These are phyloP conservation scores for Desmodesmus armatus DNA, from an alignment of 139 green algal species.

Conservation along the genomic window DNA sequence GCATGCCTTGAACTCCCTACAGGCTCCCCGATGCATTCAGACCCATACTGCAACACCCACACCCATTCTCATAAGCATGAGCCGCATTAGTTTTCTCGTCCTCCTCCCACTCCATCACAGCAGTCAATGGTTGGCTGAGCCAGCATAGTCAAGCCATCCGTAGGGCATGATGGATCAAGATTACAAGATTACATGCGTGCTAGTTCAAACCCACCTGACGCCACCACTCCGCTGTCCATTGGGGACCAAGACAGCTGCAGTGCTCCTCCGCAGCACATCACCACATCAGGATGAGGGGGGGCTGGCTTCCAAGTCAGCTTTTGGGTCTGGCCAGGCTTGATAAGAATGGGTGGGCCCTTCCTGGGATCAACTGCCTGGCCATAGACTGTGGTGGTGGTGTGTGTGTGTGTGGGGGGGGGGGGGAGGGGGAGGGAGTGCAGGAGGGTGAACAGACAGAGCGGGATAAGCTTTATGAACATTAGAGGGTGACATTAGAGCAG, in stretches of 20 bases:
- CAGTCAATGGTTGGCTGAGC: neutral
- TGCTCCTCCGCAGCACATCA: constrained; percentile 46
- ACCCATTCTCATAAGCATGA: no score
- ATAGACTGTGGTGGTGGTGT: neutral
- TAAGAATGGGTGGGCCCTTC: constrained; percentile 36
- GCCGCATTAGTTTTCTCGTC: no score
- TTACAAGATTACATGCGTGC: no score
- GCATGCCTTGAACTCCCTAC: no score
- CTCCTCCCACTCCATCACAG: no score
- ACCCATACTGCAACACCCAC: no score
- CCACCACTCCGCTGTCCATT: constrained; percentile 41
- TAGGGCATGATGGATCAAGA: no score
- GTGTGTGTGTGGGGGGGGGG: neutral
- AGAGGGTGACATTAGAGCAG: neutral
- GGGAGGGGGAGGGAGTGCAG: neutral
- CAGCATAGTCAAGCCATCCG: neutral
- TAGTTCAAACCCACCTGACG: constrained; percentile 33
- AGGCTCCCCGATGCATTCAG: no score
- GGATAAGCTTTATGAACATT: neutral
- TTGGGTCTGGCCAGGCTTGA: constrained; percentile 12
- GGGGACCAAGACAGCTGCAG: constrained; percentile 44
- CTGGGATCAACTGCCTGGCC: constrained; percentile 10
- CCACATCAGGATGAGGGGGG: constrained; percentile 37
- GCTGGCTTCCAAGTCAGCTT: constrained; percentile 42
- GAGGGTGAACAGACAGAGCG: neutral